Base-by-base conservation (phyloP, 2,329 filamentous ascomycete genomes). In the Colletotrichum destructivum region DNA sequence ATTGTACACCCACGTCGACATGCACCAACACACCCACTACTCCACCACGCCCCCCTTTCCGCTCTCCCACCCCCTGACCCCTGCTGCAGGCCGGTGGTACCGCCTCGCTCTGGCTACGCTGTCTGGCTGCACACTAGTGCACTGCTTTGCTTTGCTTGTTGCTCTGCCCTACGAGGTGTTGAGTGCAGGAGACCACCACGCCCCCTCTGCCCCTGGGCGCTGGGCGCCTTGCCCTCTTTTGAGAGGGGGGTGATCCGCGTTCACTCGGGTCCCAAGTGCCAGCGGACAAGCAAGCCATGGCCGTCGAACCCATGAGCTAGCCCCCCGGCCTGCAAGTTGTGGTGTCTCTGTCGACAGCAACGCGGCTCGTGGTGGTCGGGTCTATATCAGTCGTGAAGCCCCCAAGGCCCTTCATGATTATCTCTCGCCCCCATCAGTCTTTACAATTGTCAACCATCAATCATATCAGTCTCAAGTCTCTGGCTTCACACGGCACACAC, bases 311-410 rank as follows among this genome's bases (percentile, higher is more conserved):
- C 69, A 69, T 69, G 56, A 66, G 66, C 13, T 31, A 31, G 5
- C 11, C 49, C 66, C 66, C 69, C 47, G 9, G 69, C 47, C 69
- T 60, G 21, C 55, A 49, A 56, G 56, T 61, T 42, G 60, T 69
- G 69, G 57, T 66, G 52, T 72, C 31, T 69, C 47, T 64, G 55
- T 72, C 54, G 60, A 70, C 52, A 55, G 49, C 31, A 70, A 60
- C 46, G 66, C 51, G 51, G 72, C 69, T 72, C 69, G 51, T 47
- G 51, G 56, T 42, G 51, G 63, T 49, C 60, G 60, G 35, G 68
- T 74, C 71, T 74, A 74, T 73, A 74, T 74, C 63, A 73, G 71
- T 74, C 67, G 67, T 65, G 60, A 72, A 68, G 71, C 57, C 71
- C 73, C 71, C 73, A 60, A 74, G 59, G 40, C 55, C 55, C 64